Evolutionary conservation across 768 basidiomycete genomes (phyloP), one percentile per base, ranked within the genome.

Genomic region (Trametes meyenii): DNA sequence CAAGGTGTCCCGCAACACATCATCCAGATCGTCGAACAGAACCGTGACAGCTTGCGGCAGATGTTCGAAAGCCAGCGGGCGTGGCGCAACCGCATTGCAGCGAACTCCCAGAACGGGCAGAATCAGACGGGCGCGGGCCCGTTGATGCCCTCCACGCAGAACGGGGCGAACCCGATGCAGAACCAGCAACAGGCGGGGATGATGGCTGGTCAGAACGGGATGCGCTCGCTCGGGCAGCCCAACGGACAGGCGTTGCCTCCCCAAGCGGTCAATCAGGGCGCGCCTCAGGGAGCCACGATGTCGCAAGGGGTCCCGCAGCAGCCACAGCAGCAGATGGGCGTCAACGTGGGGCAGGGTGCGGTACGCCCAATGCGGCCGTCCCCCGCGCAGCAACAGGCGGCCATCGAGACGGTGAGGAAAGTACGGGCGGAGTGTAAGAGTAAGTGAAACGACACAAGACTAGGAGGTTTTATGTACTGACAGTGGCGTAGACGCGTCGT

Each of bases 1-100:
- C 79, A 76, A 42, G 78, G 79, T 14, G 71, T 88, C 8, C 73
- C 76, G 5, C 83, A 85, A 21, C 64, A 76, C 49, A 71, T 84
- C 56, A 85, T 92, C 49, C 60, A 73, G 35, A 77, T 83, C 59
- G 82, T 90, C 39, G 89, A 91, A 66, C 64, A 66, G 3, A 70
- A 87, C 66, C 83, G 89, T 42, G 0, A 66, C 5, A 63, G 58
- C 57, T 76, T 75, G 12, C 68, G 64, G 65, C 44, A 51, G 1
- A 59, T 40, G 26, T 29, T 62, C 19, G 64, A 69, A 43, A 55
- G 26, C 7, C 72, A 70, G 55, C 55, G 57, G 16, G 26, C 54
- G 29, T 66, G 57, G 58, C 58, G 33, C 35, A 45, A 24, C 36
- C 39, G 46, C 7, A 19, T 66, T 43, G 58, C 45, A 17, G 48